A percentile compares a stretch with the other conserved stretches of the same genome.
Evolutionary conservation across 163 green algal genomes (phyloP).

Genomic region (Chlamydomonas reinhardtii): DNA sequence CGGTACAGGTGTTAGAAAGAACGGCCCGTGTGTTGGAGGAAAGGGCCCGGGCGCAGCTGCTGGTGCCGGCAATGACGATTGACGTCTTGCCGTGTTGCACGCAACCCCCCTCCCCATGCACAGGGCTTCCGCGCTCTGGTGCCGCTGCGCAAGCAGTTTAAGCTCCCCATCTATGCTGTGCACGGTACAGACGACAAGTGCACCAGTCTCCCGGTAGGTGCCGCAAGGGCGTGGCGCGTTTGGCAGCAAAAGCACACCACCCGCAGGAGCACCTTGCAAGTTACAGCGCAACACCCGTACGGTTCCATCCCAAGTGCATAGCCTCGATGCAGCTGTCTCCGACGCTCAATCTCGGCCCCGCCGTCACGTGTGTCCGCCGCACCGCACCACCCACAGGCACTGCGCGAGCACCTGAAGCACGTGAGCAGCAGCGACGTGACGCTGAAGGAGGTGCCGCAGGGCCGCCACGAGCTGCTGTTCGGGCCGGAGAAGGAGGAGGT

Average conservation of each 20-base stretch:
- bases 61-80: no score
- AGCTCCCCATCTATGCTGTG: conserved; percentile 24
- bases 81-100: no score
- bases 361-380: neutral
- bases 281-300: neutral
- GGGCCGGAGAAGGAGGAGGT: conserved; percentile 36
- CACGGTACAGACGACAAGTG: conserved; percentile 28
- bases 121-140: conserved; percentile 20
- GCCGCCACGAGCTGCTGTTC: conserved; percentile 40
- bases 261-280: no score
- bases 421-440: conserved; percentile 38
- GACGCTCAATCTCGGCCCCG: no score
- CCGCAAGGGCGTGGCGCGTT: neutral
- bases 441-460: conserved; percentile 9
- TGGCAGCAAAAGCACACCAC: neutral
- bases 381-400: neutral
- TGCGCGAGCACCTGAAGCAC: neutral
- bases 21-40: no score
- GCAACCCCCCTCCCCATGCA: no score
- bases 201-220: conserved; percentile 35
- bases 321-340: no score
- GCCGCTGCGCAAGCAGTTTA: neutral
- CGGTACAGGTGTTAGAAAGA: no score
- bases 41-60: no score
- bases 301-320: no score